Base-by-base conservation (phyloP, 305 asterid species). In the Petunia hybrid region DNA sequence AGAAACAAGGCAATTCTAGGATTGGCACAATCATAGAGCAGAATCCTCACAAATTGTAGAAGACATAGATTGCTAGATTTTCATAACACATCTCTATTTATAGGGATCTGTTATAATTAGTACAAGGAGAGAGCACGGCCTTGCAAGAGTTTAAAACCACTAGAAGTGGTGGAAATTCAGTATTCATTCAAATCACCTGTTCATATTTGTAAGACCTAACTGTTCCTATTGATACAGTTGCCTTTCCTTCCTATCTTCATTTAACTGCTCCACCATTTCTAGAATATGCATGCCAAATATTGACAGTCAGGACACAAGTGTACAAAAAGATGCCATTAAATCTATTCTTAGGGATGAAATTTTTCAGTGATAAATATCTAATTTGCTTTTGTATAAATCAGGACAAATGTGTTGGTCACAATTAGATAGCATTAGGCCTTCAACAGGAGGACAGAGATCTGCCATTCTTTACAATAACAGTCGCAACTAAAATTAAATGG, bases 171-270 rank as follows among this genome's bases (percentile, higher is more conserved):
- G 12, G 22, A 70, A 70, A 46, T 46, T 69, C 57, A 43, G 40
- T 6, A 4, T 43, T 70, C 60, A 22, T 70, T 46, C 1, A 42
- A 3, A 46, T 22, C 31, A 70, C 42, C 42, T 46, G 43, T 12
- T 46, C 43, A 71, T 48, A 5, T 48, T 35, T 48, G 8, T 31
- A 71, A 48, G 77, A 71, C 77, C 46, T 8, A 68, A 71, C 31
- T 71, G 41, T 45, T 70, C 10, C 60, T 31, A 70, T 70, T 70
- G 60, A 71, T 48, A 48, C 31, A 71, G 61, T 35, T 46, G 31
- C 31, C 43, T 31, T 55, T 31, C 41, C 38, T 7, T 61, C 40
- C 14, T 42, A 31, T 35, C n/a, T 62, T 62, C 42, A 35, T 62
- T 62, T 35, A 8, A 13, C 40, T 35, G 36, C 6, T 59, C 10